Percentiles rank a stretch among this genome's conserved stretches.
These are phyloP conservation scores for Malassezia dermatis DNA, from an alignment of 1,284 basidiomycete species.

Conservation along the genomic window DNA sequence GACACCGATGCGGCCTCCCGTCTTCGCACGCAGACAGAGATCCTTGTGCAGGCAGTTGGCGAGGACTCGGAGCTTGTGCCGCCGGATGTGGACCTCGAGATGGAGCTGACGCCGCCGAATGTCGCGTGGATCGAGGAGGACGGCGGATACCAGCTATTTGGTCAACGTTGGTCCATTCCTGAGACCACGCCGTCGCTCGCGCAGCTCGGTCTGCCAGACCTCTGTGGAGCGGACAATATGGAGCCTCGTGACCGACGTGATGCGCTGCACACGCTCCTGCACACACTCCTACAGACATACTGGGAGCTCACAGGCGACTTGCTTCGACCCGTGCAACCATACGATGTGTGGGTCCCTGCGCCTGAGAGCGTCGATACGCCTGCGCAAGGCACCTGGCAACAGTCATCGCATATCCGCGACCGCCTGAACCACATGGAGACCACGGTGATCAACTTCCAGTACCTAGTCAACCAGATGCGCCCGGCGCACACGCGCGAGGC, in stretches of 20 bases:
- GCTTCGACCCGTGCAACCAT: conserved; percentile 32
- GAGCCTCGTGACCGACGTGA: conserved; percentile 1
- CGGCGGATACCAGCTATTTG: conserved; percentile 40
- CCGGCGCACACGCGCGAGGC: conserved; percentile 37
- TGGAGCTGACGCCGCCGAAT: conserved; percentile 27
- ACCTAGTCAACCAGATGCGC: conserved; percentile 38
- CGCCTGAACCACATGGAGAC: conserved; percentile 36
- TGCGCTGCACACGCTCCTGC: conserved; percentile 38
- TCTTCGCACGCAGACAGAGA: neutral
- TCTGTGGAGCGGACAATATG: conserved; percentile 7
- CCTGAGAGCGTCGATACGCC: neutral
- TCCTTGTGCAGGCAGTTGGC: neutral
- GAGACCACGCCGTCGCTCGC: conserved; percentile 32
- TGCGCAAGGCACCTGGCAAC: conserved; percentile 22
- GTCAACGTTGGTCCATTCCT: conserved; percentile 41
- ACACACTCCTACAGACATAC: conserved; percentile 44
- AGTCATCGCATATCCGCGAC: conserved; percentile 30
- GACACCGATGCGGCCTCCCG: neutral
- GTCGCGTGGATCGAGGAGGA: conserved; percentile 45
- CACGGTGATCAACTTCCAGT: conserved; percentile 42
- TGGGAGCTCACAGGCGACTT: conserved; percentile 29
- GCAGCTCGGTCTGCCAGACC: conserved; percentile 30
- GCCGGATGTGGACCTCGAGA: conserved; percentile 30
- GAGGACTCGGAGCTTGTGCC: neutral
- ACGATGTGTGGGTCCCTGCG: conserved; percentile 27